These are phyloP conservation scores for Actinomucor elegans DNA, from an alignment of 371 early-diverging fungal species.

Conservation along the genomic window DNA sequence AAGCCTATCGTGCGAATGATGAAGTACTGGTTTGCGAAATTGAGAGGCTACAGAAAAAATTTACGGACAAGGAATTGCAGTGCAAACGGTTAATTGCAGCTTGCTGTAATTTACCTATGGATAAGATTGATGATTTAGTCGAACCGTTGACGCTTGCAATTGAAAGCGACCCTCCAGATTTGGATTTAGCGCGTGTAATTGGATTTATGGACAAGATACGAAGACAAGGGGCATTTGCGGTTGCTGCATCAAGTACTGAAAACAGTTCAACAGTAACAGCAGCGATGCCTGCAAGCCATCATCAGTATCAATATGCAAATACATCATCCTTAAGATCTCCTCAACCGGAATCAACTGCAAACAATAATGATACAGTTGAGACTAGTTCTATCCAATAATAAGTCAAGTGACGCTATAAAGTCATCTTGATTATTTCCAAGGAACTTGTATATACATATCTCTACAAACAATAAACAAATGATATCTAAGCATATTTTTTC, in stretches of 20 bases:
- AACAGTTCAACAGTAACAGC: conserved; percentile 61
- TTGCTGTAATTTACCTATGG: conserved; percentile 68
- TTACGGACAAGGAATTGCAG: conserved; percentile 59
- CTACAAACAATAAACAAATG: too few relatives aligned
- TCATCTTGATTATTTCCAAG: too few relatives aligned
- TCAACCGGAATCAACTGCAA: too few relatives aligned
- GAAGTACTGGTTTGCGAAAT: conserved; percentile 44
- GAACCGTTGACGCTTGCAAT: conserved; percentile 69
- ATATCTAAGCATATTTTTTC: too few relatives aligned
- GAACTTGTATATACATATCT: too few relatives aligned
- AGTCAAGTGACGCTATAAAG: too few relatives aligned
- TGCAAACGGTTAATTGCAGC: conserved; percentile 77
- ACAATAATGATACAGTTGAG: too few relatives aligned
- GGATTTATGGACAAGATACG: conserved; percentile 55
- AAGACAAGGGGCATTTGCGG: conserved; percentile 15
- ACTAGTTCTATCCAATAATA: too few relatives aligned
- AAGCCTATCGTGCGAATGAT: conserved; percentile 48
- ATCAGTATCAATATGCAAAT: too few relatives aligned
- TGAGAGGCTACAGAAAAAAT: conserved; percentile 28
- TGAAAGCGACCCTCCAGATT: conserved; percentile 70
- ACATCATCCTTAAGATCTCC: too few relatives aligned
- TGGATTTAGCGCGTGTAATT: conserved; percentile 59
- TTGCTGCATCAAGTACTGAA: conserved; percentile 16
- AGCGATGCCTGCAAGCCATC: too few relatives aligned
- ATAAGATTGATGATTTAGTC: conserved; percentile 69